Base-by-base conservation (phyloP, 2,329 filamentous ascomycete genomes). In the Cytospora mali region DNA sequence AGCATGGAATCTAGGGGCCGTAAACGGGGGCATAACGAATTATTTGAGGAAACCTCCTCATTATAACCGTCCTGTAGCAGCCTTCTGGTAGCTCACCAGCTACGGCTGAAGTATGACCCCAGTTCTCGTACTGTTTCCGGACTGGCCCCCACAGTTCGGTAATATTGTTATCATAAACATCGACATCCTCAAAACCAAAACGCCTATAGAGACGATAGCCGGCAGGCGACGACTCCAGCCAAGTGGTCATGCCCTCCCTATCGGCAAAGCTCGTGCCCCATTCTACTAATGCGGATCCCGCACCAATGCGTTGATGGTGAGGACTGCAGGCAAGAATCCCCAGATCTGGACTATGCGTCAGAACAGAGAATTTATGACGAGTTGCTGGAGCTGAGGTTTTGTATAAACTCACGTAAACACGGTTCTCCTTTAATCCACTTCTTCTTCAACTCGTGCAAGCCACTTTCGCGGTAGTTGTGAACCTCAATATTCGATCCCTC, bases 151-250 rank as follows among this genome's bases (percentile, higher is more conserved):
- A 59, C 6, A 54, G 23, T 48, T 50, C 55, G 1, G 60, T 62
- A 7, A 65, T 7, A 16, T 54, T 49, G 25, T 62, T 51, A 54
- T 74, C 73, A 5, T 67, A n/a, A n/a, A 68, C 64, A 14, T 68
- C 69, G 7, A 72, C 46, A 25, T 69, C 66, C 55, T 71, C 65
- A 31, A 67, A 75, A 2, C 71, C 72, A 7, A 69, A 66, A 31
- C 66, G 69, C 48, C 50, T 65, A 58, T 75, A 75, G 5, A 74
- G 62, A 16, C 49, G 21, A 27, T 73, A 73, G 13, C 72, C 72
- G 0, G 13, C 25, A 1, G 72, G 69, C 6, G 72, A 73, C 1
- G 71, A 64, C 59, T 74, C 71, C 21, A 75, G 65, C 51, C 67
- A 69, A 21, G 60, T 56, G 25, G 68, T 60, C 13, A 70, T 55